Base-by-base conservation (phyloP, 306 rosid genomes). In the Rosa rugosa region DNA sequence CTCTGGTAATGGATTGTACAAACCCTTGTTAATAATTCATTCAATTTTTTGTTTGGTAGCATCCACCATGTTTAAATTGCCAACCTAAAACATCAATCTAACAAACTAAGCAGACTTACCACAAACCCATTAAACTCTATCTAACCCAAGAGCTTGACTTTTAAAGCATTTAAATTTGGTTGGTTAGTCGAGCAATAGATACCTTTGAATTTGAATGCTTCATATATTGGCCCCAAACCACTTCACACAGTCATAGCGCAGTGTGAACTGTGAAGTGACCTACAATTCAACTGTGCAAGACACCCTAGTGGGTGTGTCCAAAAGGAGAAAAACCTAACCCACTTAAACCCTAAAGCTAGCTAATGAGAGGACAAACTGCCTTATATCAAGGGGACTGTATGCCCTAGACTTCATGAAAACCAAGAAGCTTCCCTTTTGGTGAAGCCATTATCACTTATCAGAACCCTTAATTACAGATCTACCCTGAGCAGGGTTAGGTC, bases 281-380 rank as follows among this genome's bases (percentile, higher is more conserved):
- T 41, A 16, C 68, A 77, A 51, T 36, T 22, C 71, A 41, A 40
- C 68, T 11, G 7, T 25, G 40, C 65, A 59, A 25, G 7, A 36
- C 11, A 60, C 4, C 47, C 8, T 6, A 22, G 56, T 68, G n/a
- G 49, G 38, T 17, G 5, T 54, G 18, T 36, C 12, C 5, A 1
- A 73, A 64, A 53, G 53, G 49, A 46, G 57, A 3, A 22, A 45
- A 18, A 23, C 66, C 73, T 38, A 73, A 87, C 90, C 53, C 86
- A 84, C 90, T 85, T 14, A 73, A 88, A 77, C 71, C 49, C 54
- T 23, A 71, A 72, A 27, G 23, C 50, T 23, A 27, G 23, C 50
- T 23, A n/a, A 20, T 44, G 18, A 50, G 69, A 51, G 51, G 2
- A 57, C 63, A 57, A 27, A 8, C 13, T 57, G 76, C 23, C 84